Evolutionary conservation across 495 filamentous ascomycete species (phyloP), one percentile per base, ranked within the genome.

Genomic region (Penicillium roqueforti): DNA sequence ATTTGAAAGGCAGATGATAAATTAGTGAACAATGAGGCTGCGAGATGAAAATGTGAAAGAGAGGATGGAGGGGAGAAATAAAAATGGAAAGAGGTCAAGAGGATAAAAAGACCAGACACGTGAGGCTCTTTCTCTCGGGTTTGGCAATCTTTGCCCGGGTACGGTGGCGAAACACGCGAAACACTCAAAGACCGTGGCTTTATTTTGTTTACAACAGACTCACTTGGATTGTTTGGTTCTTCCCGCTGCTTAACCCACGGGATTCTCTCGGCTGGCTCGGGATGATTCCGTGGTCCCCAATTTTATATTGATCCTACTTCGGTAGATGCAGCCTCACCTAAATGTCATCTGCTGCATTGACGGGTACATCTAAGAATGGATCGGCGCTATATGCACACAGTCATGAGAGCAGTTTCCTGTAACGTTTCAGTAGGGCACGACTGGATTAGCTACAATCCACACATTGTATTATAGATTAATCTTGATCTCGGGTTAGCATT

Each of bases 61-160:
- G 18, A 20, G 29, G 40, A 11, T 5, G 22, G 8, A 31, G 18
- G 34, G 13, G n/a, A n/a, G 6, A 16, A 36, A 31, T 11, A 36
- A 36, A n/a, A 2, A 36, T 6, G 14, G 6, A 36, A 25, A 55
- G 29, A 38, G 39, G 9, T 34, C n/a, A 45, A 19, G 34, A 39
- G 37, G 40, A 26, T 34, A 29, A 40, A 39, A n/a, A 6, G 16
- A 38, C 10, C 55, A n/a, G n/a, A n/a, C 59, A 61, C 59, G 55
- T 54, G 60, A 59, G 53, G 56, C 46, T 55, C 48, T 51, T 26
- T 31, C 16, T 18, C 9, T 13, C 3, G 26, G 25, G 42, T 23
- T 47, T 34, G 44, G 46, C 31, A 3, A 14, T 25, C 16, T 31
- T 40, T 31, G 28, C 44, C 29, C 44, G 44, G 23, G 31, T 34